These are phyloP conservation scores for Gnomoniopsis smithogilvyi DNA, from an alignment of 2,329 filamentous ascomycete species.

Conservation along the genomic window DNA sequence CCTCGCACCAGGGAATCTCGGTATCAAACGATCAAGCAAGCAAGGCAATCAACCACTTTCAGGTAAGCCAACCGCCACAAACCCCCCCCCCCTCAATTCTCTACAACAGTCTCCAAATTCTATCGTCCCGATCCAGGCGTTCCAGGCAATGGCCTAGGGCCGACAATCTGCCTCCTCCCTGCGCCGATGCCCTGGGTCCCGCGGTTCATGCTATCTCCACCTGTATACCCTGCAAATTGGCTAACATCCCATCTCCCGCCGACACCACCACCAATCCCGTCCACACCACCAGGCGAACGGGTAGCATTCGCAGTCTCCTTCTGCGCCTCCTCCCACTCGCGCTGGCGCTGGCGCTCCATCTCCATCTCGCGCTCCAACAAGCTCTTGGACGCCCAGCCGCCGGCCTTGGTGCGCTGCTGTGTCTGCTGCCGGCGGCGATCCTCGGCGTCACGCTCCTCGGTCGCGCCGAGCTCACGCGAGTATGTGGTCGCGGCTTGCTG, in stretches of 20 bases:
- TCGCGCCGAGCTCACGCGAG: slow-evolving; percentile 49
- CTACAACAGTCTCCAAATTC: no score
- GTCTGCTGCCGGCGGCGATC: slow-evolving; percentile 57
- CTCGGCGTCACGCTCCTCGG: slow-evolving; percentile 60
- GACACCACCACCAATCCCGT: slow-evolving; percentile 65
- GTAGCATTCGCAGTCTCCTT: slow-evolving; percentile 57
- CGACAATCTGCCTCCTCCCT: slow-evolving; percentile 74
- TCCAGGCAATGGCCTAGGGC: slow-evolving; percentile 64
- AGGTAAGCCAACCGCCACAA: no score
- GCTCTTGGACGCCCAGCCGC: slow-evolving; percentile 64
- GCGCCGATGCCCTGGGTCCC: slow-evolving; percentile 65
- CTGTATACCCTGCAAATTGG: slow-evolving; percentile 72
- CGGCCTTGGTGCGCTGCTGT: slow-evolving; percentile 59
- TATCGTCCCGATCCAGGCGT: slow-evolving; percentile 15
- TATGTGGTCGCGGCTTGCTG: slow-evolving; percentile 43
- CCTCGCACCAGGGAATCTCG: background rate
- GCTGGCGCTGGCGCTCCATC: slow-evolving; percentile 70
- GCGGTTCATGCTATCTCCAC: slow-evolving; percentile 71
- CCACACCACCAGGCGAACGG: slow-evolving; percentile 48
- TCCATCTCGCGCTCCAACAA: slow-evolving; percentile 80
- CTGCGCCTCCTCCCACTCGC: slow-evolving; percentile 77
- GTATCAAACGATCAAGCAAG: background rate
- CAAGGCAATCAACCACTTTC: no score
- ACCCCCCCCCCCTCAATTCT: background rate
- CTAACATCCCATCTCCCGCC: slow-evolving; percentile 72